phyloP scores from a whole-genome alignment of 768 basidiomycete species.

The Boletus tomentosulus region DNA sequence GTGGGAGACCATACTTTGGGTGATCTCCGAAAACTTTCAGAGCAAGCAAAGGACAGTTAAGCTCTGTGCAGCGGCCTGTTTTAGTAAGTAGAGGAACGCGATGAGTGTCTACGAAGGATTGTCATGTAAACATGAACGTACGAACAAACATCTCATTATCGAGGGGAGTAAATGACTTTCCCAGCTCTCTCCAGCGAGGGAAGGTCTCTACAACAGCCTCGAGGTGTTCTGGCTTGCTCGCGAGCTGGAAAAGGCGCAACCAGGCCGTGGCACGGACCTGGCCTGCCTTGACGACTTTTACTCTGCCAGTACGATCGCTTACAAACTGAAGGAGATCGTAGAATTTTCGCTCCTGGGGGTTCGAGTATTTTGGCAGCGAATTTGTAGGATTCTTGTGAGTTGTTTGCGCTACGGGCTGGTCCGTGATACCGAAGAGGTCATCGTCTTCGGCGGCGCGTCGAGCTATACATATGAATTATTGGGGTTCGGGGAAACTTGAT shows the following conservation, averaged over 20 bases:
- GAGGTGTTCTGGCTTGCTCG: slow-evolving; percentile 47
- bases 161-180: slow-evolving; percentile 34
- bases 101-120: not conserved
- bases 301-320: slow-evolving; percentile 25
- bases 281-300: slow-evolving; percentile 26
- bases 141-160: slow-evolving; percentile 52
- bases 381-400: not conserved
- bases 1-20: slow-evolving; percentile 53
- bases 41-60: slow-evolving; percentile 52
- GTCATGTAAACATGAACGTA: slow-evolving; percentile 32
- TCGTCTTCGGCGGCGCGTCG: slow-evolving; percentile 8
- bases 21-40: slow-evolving; percentile 59
- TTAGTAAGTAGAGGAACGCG: not conserved
- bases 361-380: not conserved
- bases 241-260: slow-evolving; percentile 49
- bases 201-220: slow-evolving; percentile 43
- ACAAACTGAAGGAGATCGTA: slow-evolving; percentile 24
- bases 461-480: slow-evolving; percentile 12
- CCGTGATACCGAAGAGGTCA: slow-evolving; percentile 8
- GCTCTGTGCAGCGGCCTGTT: slow-evolving; percentile 59
- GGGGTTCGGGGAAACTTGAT: not conserved
- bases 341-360: slow-evolving; percentile 21
- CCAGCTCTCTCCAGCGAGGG: slow-evolving; percentile 46
- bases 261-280: slow-evolving; percentile 46
- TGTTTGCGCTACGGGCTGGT: not conserved